phyloP scores from a whole-genome alignment of 2,329 filamentous ascomycete species.

The Claviceps sp. region DNA sequence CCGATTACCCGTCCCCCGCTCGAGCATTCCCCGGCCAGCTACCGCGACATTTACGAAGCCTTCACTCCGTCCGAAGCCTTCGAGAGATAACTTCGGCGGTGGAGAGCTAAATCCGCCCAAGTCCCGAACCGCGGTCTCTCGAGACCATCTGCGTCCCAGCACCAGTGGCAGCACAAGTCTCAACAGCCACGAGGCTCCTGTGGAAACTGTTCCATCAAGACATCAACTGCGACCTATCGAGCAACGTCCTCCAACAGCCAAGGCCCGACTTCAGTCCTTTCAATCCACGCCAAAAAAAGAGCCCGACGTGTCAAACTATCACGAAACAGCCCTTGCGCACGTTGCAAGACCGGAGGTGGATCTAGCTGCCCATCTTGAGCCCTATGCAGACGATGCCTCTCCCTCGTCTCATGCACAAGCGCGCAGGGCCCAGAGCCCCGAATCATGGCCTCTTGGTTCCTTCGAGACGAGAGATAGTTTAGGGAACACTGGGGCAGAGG shows the following conservation, averaged over 20 bases:
- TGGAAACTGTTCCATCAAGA: slow-evolving; percentile 8
- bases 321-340: slow-evolving; percentile 5
- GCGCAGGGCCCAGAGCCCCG: background rate
- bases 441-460: background rate
- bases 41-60: slow-evolving; percentile 13
- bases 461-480: background rate
- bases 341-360: background rate
- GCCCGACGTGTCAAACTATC: slow-evolving; percentile 2
- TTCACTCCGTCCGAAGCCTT: background rate
- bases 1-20: slow-evolving; percentile 24
- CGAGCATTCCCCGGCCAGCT: slow-evolving; percentile 19
- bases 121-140: slow-evolving; percentile 26
- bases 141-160: slow-evolving; percentile 22
- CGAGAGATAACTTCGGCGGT: slow-evolving; percentile 5
- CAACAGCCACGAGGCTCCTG: slow-evolving; percentile 8
- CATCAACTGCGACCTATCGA: slow-evolving; percentile 10
- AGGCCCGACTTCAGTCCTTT: slow-evolving; percentile 7
- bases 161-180: slow-evolving; percentile 10
- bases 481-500: background rate
- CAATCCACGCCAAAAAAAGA: slow-evolving; percentile 8
- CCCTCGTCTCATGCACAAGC: background rate
- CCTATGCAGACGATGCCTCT: background rate
- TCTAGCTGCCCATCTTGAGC: background rate
- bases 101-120: slow-evolving; percentile 26
- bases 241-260: slow-evolving; percentile 3